Evolutionary conservation across 2,329 filamentous ascomycete genomes (phyloP), one percentile per base, ranked within the genome.

Genomic region (Polychaeton citri): DNA sequence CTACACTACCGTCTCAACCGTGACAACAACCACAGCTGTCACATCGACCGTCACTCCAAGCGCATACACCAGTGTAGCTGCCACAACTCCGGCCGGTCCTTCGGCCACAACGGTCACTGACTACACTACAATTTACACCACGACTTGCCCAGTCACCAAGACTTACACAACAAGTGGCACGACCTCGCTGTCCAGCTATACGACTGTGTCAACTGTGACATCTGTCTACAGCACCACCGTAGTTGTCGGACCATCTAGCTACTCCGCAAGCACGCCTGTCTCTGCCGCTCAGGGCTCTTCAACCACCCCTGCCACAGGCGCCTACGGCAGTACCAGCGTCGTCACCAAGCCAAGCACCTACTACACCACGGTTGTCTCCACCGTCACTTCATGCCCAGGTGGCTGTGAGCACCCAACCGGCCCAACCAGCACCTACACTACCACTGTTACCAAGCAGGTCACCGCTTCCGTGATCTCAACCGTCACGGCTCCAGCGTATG

Each of bases 241-340:
- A 24, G 30, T 34, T 17, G 34, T 30, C 9, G 41, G 35, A 9
- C 26, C 33, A 24, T 42, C 42, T n/a, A 13, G 30, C 21, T 24
- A 34, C 12, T 31, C 34, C 6, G 32, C 34, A 28, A 40, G 42
- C 26, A 36, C 37, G 10, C 41, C 39, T 2, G 31, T 37, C n/a
- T 30, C 32, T 13, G 39, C 26, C 18, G 33, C 32, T 16, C 32
- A 40, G 38, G 15, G 12, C 15, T 28, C 24, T 7, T 10, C 15
- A 10, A 12, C 24, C 18, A 39, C 52, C 9, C 48, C 52, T 38
- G 52, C 60, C 39, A 33, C 55, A 37, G 44, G 58, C 46, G 42
- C 52, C 48, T 44, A 62, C 54, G 53, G 61, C 53, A 49, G 24
- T 15, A 28, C 24, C 24, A 33, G 28, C 21, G 41, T 38, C 2